phyloP scores from a whole-genome alignment of 352 stramenopile species.

The Pythium rhizo-oryzae region DNA sequence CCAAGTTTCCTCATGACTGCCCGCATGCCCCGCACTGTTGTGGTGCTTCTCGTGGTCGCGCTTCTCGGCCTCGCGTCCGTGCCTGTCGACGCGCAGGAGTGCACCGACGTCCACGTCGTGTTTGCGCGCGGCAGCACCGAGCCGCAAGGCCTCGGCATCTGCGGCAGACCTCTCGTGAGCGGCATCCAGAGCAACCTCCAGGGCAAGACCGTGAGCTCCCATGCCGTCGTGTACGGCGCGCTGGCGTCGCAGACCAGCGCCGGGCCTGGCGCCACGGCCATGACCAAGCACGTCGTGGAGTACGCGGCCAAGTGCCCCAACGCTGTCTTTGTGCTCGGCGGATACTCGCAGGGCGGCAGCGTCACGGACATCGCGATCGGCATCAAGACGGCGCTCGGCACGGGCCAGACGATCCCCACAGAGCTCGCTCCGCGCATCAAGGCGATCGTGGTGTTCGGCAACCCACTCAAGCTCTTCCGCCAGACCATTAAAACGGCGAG shows the following conservation, averaged over 20 bases:
- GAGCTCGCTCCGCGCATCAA: no score
- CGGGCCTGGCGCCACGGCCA: conserved; percentile 32
- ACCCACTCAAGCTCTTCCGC: conserved; percentile 10
- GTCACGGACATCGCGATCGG: conserved; percentile 37
- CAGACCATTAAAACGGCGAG: conserved; percentile 9
- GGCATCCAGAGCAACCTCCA: conserved; percentile 35
- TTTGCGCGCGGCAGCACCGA: conserved; percentile 39
- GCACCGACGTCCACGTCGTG: conserved; percentile 19
- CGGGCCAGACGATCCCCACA: conserved; percentile 25
- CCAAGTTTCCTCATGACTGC: no score
- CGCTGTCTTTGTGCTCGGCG: conserved; percentile 11
- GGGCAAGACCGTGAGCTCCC: conserved; percentile 36
- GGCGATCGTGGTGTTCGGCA: conserved; percentile 1
- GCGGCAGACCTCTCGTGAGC: conserved; percentile 27
- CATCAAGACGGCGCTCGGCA: conserved; percentile 28
- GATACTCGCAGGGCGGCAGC: conserved; percentile 23
- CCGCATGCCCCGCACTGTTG: no score
- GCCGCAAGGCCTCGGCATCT: conserved; percentile 30
- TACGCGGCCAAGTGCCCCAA: conserved; percentile 33
- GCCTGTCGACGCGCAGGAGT: conserved; percentile 2
- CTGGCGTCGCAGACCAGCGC: conserved; percentile 28
- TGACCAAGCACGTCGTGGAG: conserved; percentile 37
- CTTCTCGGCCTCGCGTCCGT: no score
- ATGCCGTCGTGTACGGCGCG: conserved; percentile 36
- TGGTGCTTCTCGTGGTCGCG: no score